Base-by-base conservation (phyloP, 176 grass and related monocot species). In the Oryza meyeriana region DNA sequence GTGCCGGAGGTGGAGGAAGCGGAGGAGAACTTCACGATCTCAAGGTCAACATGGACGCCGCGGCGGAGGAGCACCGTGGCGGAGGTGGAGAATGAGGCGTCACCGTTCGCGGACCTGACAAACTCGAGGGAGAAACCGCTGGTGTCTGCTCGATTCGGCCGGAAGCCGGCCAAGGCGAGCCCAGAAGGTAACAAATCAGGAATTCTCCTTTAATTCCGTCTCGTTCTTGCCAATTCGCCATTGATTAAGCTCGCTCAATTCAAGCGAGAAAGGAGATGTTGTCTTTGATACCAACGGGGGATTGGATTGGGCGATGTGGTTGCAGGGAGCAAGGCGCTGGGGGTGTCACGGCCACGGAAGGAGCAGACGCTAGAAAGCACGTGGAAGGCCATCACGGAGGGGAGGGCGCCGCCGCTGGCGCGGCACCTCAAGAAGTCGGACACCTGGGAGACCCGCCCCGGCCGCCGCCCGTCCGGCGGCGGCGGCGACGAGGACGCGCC, bases 391-490 rank as follows among this genome's bases (percentile, higher is more conserved):
- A 99, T 99, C 91, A 99, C 93, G 39, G 97, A 99, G 73, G 97
- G 93, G 0, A 89, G 93, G 2, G 75, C 82, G 5, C 87, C 89
- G 50, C 91, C 97, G 29, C 85, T 99, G 50, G 82, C 89, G 4
- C 91, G 97, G 12, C 97, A 99, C 89, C 87, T 99, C 74, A 96
- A 94, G 89, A 99, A 99, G 79, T 93, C 97, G 1, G 97, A 99
- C 74, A 99, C 93, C 33, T 99, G 89, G 87, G 97, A 99, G 35
- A 80, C 82, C 10, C 85, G 85, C 13, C 75, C 76, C 3, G 35
- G 73, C 2, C 74, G 86, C 31, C 78, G 66, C 2, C 58, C 79
- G 20, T 79, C 76, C 57, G 85, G 81, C 65, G 78, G 65, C 22
- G 88, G 29, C n/a, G n/a, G 80, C 57, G 41, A 61, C 22, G 88